These are phyloP conservation scores for Exophiala aquamarina DNA, from an alignment of 2,329 filamentous ascomycete genomes.

Conservation along the genomic window DNA sequence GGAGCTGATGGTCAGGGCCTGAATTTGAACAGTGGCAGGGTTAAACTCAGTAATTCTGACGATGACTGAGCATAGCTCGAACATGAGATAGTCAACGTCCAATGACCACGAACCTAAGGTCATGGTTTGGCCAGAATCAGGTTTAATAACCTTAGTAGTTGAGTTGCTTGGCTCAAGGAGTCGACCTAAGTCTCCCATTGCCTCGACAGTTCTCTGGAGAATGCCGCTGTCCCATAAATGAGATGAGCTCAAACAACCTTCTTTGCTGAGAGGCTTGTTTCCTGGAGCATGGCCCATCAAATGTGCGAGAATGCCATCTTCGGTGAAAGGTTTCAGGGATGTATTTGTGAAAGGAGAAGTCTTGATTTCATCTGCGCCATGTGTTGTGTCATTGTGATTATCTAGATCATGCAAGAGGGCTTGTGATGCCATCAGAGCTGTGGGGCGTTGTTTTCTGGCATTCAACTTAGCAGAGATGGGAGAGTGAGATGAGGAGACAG, in stretches of 20 bases:
- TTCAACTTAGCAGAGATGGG: not conserved
- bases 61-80: too few relatives aligned
- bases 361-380: slow-evolving; percentile 6
- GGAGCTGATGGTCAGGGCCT: not conserved
- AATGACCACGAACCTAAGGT: slow-evolving; percentile 5
- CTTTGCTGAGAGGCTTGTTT: too few relatives aligned
- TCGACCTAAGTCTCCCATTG: slow-evolving; percentile 6
- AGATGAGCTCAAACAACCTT: too few relatives aligned
- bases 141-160: slow-evolving; percentile 3
- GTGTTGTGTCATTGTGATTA: not conserved
- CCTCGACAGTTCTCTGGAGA: slow-evolving; percentile 4
- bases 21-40: too few relatives aligned
- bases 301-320: too few relatives aligned
- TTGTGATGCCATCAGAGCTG: slow-evolving; percentile 2
- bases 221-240: not conserved
- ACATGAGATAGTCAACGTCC: not conserved
- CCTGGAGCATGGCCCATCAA: too few relatives aligned
- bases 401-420: not conserved
- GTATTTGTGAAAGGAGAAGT: not conserved
- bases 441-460: slow-evolving; percentile 13
- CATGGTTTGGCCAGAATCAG: slow-evolving; percentile 6
- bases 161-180: slow-evolving; percentile 2
- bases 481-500: not conserved
- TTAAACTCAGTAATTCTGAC: too few relatives aligned
- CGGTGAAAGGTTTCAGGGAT: too few relatives aligned